Base-by-base conservation (phyloP, 768 basidiomycete genomes). In the Boletellus sp. region DNA sequence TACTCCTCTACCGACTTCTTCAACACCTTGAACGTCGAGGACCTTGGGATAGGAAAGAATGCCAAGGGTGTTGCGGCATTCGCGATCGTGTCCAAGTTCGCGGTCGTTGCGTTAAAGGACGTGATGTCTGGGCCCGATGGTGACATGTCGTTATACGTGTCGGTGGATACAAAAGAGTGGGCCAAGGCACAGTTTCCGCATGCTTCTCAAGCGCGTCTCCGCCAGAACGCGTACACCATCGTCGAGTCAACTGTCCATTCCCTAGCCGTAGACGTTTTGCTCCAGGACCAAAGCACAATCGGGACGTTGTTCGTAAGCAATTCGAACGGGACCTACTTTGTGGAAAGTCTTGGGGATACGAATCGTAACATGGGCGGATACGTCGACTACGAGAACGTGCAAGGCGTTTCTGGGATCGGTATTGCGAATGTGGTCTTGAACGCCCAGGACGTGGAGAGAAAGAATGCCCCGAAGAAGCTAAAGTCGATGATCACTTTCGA, bases 281-380 rank as follows among this genome's bases (percentile, higher is more conserved):
- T 90, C 9, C 81, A 84, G 48, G 80, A 85, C 54, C 67, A 72
- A 42, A 71, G 71, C 48, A 67, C 73, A 10, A 80, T 94, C 37
- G 96, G 96, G 2, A 97, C 95, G 2, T 72, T 99, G 13, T 99
- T 97, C 73, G 87, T 95, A 47, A 90, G 87, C 70, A 96, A 97
- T 68, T 91, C 89, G 33, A 94, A 97, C 59, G 96, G 96, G 4
- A 96, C 94, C 13, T 94, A 83, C 69, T 99, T 98, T 66, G 87
- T 93, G 10, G 80, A 94, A 69, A 87, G 88, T 58, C 75, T 99
- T 51, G 81, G 85, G 70, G 85, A 95, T 62, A 98, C 96, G 5
- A 98, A 98, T 66, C 75, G 96, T 42, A 95, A 98, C 66, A 74
- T 78, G 39, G 69, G 76, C 51, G 96, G 94, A 10, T 96, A 83